Evolutionary conservation across 331 rosid genomes (phyloP), one percentile per base, ranked within the genome.

Genomic region (Quercus lobata): DNA sequence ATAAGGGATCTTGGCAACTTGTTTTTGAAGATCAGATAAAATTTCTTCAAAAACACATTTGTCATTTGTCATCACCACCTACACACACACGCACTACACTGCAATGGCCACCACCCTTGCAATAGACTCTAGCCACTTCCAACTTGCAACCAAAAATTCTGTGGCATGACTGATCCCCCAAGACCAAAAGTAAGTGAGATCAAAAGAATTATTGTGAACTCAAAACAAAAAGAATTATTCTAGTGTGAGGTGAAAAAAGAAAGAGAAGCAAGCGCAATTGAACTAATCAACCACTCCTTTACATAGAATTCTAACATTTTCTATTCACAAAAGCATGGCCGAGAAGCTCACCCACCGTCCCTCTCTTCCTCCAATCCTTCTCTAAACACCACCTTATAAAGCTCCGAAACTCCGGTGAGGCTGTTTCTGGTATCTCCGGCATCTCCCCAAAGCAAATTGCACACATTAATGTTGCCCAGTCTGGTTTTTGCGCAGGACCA

Each of bases 301-400:
- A 58, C 6, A 62, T 57, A 32, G 69, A 77, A 29, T 16, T 3
- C 75, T 79, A 75, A 49, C 54, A 55, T 16, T 24, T 65, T 53
- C 21, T 78, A 44, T 72, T 68, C 27, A 88, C 85, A 80, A 89
- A 90, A 76, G 89, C 86, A 76, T 92, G 92, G 2, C 58, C 70
- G 34, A 90, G 92, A 86, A 92, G 92, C 85, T 90, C 91, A 35
- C 11, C 60, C 0, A 85, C 89, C 12, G 89, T 87, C 27, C 87
- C 94, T 77, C 97, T 86, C 62, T 86, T 90, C 73, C 93, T 88
- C 97, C 92, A 90, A 70, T 89, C 91, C 88, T 89, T 89, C 85
- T 87, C 92, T 60, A 92, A 76, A 71, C 97, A 92, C 73, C 91
- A 76, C 71, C 76, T 63, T 10, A 90, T 76, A 72, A 92, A 90